Conservation (phyloP, 192 early-diverging fungal species). For the Phlyctochytrium planicorne region DNA sequence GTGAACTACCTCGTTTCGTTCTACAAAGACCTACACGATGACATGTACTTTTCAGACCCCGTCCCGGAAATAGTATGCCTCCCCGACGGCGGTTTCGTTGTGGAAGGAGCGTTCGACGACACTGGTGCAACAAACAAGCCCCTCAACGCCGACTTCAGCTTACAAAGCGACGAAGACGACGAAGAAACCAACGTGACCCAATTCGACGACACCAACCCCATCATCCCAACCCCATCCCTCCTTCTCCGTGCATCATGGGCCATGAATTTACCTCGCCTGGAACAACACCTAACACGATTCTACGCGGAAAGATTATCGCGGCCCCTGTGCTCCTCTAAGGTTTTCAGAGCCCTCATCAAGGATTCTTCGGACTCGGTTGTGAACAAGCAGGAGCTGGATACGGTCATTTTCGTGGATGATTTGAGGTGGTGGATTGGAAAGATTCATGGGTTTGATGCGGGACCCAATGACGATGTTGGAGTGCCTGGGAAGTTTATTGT, state of each 20-base stretch:
- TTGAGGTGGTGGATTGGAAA: slow-evolving; percentile 45
- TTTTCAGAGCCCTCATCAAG: slow-evolving; percentile 35
- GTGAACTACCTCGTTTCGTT: slow-evolving; percentile 31
- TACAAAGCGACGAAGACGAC: slow-evolving; percentile 12
- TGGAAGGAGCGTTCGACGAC: not conserved
- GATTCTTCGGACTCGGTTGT: slow-evolving; percentile 39
- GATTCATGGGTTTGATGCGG: slow-evolving; percentile 20
- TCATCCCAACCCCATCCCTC: slow-evolving; percentile 23
- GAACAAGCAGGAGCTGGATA: slow-evolving; percentile 47
- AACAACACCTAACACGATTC: slow-evolving; percentile 41
- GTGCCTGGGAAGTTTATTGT: slow-evolving; percentile 14
- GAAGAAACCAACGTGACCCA: not conserved
- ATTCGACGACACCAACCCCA: not conserved
- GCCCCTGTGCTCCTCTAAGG: slow-evolving; percentile 15
- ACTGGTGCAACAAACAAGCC: not conserved
- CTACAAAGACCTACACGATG: not conserved
- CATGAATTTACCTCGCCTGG: slow-evolving; percentile 45
- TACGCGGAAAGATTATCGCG: slow-evolving; percentile 43
- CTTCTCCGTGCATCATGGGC: slow-evolving; percentile 38
- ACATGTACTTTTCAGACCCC: not conserved
- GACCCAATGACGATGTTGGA: slow-evolving; percentile 27
- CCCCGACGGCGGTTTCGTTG: not conserved
- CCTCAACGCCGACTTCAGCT: not conserved
- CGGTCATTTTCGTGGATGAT: slow-evolving; percentile 56
- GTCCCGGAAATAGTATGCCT: not conserved